phyloP scores from a whole-genome alignment of 805 yeast genomes.

The Candida pini region DNA sequence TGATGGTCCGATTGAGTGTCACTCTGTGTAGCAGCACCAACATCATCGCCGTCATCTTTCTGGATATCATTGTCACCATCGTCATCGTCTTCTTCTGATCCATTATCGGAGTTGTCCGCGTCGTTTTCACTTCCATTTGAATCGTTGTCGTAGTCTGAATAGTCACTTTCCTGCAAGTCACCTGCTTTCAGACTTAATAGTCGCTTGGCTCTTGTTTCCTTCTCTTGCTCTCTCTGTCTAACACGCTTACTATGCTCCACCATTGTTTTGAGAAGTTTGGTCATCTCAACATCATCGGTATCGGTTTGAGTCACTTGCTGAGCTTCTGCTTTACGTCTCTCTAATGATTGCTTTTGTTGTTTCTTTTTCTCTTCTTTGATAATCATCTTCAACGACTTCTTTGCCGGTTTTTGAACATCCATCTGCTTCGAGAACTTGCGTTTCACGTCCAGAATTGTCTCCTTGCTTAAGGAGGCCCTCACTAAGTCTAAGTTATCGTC shows the following conservation, averaged over 20 bases:
- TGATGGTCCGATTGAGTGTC: too few relatives aligned
- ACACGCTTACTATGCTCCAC: constrained; percentile 11
- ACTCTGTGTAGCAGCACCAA: too few relatives aligned
- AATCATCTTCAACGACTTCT: constrained; percentile 11
- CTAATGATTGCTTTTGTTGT: constrained; percentile 10
- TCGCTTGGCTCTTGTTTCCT: constrained; percentile 9
- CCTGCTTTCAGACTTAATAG: constrained; percentile 10
- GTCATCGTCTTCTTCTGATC: background rate
- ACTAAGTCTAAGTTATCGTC: constrained; percentile 12
- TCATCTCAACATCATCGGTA: constrained; percentile 14
- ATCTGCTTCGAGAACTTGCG: constrained; percentile 11
- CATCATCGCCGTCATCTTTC: background rate
- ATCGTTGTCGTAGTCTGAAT: constrained; percentile 21
- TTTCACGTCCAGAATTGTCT: constrained; percentile 10
- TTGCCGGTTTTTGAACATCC: constrained; percentile 4
- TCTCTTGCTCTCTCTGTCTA: constrained; percentile 11
- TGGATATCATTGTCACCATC: background rate
- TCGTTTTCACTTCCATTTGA: constrained; percentile 12
- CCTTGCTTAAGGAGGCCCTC: constrained; percentile 10
- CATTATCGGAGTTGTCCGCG: background rate
- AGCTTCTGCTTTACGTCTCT: constrained; percentile 9
- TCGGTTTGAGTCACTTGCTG: constrained; percentile 2
- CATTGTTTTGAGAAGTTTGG: constrained; percentile 21
- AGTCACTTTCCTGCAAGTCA: constrained; percentile 25
- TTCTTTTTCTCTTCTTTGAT: constrained; percentile 11